These are phyloP conservation scores for Citrus cavaleriei DNA, from an alignment of 345 rosid species.

Conservation along the genomic window DNA sequence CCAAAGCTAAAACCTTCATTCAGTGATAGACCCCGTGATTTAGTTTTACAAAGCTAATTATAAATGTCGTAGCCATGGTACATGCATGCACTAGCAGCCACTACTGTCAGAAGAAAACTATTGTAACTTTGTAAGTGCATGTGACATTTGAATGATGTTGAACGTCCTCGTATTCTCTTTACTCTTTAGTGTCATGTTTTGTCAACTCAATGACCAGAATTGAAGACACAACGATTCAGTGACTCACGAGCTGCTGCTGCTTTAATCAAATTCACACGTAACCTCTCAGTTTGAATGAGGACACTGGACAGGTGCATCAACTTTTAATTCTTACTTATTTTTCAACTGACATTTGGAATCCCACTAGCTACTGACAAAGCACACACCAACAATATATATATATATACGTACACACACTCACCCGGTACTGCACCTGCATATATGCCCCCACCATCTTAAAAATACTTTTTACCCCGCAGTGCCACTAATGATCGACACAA, in stretches of 20 bases:
- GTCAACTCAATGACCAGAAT: background rate
- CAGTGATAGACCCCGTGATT: too few species aligned
- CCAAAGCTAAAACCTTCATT: too few species aligned
- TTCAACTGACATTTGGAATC: constrained; percentile 25
- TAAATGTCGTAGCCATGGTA: too few species aligned
- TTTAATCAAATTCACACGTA: constrained; percentile 17
- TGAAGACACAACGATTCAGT: background rate
- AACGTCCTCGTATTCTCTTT: background rate
- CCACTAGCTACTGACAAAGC: constrained; percentile 7
- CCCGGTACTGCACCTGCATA: too few species aligned
- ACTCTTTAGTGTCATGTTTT: background rate
- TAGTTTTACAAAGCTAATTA: too few species aligned
- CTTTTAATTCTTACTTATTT: background rate
- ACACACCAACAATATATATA: background rate
- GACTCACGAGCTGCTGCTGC: background rate
- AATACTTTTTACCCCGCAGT: background rate
- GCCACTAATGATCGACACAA: background rate
- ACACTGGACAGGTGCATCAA: background rate
- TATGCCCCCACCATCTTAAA: background rate
- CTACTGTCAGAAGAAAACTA: too few species aligned
- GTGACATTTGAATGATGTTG: too few species aligned
- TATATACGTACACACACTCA: background rate
- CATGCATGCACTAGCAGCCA: too few species aligned
- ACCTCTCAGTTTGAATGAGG: background rate
- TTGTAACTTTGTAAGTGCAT: too few species aligned